A percentile compares a stretch with the other conserved stretches of the same genome.
Evolutionary conservation across 176 grass and related monocot species (phyloP).

Genomic region (Oryza nivara): DNA sequence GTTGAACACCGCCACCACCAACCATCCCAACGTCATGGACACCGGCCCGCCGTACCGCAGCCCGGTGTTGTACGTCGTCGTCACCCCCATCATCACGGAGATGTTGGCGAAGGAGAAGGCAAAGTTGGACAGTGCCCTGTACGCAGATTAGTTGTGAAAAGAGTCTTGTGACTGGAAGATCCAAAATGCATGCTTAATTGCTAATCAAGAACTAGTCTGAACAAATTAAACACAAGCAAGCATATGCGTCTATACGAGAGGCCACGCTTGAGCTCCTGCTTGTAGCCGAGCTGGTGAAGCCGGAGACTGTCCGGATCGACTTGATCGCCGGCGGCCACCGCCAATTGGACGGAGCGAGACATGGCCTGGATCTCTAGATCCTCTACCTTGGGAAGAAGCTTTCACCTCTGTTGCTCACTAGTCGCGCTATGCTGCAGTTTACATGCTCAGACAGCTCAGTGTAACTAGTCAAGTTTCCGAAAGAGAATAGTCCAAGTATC

Average conservation of each 20-base stretch:
- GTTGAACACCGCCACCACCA: constrained; percentile 50
- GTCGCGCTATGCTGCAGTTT: background rate
- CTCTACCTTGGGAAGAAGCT: background rate
- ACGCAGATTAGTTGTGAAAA: background rate
- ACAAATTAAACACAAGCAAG: background rate
- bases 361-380: background rate
- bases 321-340: background rate
- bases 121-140: constrained; percentile 57
- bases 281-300: constrained; percentile 66
- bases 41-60: constrained; percentile 62
- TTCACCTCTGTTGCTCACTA: background rate
- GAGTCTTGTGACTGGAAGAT: too few species aligned
- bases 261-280: constrained; percentile 80
- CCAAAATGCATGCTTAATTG: too few species aligned
- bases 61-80: constrained; percentile 62
- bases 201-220: background rate
- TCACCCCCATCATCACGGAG: constrained; percentile 61
- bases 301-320: constrained; percentile 42
- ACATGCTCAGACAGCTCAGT: background rate
- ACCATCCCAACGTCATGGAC: constrained; percentile 65
- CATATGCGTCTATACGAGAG: constrained; percentile 49
- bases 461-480: background rate
- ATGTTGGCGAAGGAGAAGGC: constrained; percentile 67
- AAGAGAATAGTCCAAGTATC: background rate
- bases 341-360: background rate